Conservation (phyloP, 176 grass and related monocot species). For the Cocos nucifera region DNA sequence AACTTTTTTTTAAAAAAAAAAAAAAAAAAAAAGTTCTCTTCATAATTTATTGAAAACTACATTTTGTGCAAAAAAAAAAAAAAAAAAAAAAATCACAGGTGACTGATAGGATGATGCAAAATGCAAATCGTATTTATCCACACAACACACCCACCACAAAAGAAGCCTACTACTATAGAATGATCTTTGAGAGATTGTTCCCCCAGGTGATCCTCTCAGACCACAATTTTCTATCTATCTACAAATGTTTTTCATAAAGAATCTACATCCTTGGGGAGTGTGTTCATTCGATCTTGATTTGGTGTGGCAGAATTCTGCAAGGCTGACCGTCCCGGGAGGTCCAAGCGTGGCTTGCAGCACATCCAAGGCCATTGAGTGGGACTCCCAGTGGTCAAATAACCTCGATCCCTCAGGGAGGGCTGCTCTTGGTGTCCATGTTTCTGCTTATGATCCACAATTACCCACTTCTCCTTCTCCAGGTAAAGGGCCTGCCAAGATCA, state of each 20-base stretch:
- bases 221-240: no score
- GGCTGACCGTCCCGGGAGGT: conserved; percentile 74
- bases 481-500: conserved; percentile 6
- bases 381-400: conserved; percentile 77
- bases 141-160: conserved; percentile 91
- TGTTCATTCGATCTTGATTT: not conserved
- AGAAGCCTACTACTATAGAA: conserved; percentile 94
- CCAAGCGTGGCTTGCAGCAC: conserved; percentile 96
- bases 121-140: conserved; percentile 44
- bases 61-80: no score
- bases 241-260: no score
- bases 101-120: conserved; percentile 71
- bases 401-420: conserved; percentile 77
- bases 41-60: not conserved
- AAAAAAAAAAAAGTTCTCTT: no score
- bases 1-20: no score
- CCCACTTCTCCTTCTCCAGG: conserved; percentile 18
- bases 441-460: conserved; percentile 24
- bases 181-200: conserved; percentile 96
- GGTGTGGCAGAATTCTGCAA: conserved; percentile 60
- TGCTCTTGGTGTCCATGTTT: conserved; percentile 64
- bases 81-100: conserved; percentile 32
- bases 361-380: conserved; percentile 90
- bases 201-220: conserved; percentile 45
- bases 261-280: not conserved